Evolutionary conservation across 2,329 filamentous ascomycete species (phyloP).

Genomic region (Cladosporium sp.): DNA sequence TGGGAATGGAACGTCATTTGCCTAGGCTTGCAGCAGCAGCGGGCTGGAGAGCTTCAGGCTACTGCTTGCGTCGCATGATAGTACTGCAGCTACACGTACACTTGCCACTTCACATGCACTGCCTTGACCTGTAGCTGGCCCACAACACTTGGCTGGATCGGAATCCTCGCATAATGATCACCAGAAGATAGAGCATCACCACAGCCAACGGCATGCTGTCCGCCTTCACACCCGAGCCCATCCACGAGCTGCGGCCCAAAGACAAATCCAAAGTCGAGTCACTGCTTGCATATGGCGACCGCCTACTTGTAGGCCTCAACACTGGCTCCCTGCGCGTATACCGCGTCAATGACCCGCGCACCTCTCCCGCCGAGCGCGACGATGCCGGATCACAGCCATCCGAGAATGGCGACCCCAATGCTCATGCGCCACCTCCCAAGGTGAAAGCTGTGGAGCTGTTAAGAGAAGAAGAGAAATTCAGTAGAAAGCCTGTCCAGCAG

Average conservation of each 20-base stretch:
- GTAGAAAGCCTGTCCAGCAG: conserved; percentile 84
- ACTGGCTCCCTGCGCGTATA: conserved; percentile 88
- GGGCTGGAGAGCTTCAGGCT: neutral
- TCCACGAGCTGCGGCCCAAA: conserved; percentile 92
- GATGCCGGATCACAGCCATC: conserved; percentile 33
- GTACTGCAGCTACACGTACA: neutral
- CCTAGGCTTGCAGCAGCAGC: neutral
- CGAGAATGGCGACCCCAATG: conserved; percentile 35
- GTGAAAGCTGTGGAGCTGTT: conserved; percentile 71
- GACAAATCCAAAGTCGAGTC: conserved; percentile 98
- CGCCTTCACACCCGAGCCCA: conserved; percentile 92
- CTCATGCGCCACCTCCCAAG: conserved; percentile 46
- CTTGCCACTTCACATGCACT: neutral
- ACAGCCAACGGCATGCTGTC: conserved; percentile 62
- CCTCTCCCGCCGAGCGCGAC: conserved; percentile 34
- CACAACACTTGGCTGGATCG: neutral
- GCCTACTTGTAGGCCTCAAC: conserved; percentile 87
- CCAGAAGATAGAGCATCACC: conserved; percentile 1
- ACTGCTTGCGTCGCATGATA: neutral
- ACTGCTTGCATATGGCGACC: conserved; percentile 88
- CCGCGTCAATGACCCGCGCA: conserved; percentile 71
- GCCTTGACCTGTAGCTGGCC: neutral
- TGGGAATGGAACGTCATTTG: conserved; percentile 9
- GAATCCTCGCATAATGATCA: conserved; percentile 13
- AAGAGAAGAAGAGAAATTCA: conserved; percentile 92